A percentile compares a stretch with the other conserved stretches of the same genome.
Evolutionary conservation across 306 rosid species (phyloP).

Genomic region (Vigna hirtella): DNA sequence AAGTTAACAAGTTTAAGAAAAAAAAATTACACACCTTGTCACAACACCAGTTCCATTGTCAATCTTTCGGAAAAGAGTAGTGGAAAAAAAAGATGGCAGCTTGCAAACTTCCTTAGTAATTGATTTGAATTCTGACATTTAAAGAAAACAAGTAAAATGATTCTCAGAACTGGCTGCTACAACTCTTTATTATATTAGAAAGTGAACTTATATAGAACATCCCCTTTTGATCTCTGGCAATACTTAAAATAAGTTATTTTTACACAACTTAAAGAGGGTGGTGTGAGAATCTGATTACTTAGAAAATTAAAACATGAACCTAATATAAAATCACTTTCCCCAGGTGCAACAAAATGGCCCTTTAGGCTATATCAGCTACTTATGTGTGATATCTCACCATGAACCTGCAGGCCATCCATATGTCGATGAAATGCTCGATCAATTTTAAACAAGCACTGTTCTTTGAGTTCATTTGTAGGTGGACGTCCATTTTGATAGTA

Average conservation of each 20-base stretch:
- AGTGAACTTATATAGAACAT: constrained; percentile 23
- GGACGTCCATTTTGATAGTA: constrained; percentile 90
- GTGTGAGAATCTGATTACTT: constrained; percentile 15
- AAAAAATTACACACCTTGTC: constrained; percentile 68
- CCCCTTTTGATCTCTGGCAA: constrained; percentile 11
- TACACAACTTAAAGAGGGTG: constrained; percentile 31
- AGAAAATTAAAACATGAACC: constrained; percentile 34
- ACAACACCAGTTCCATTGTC: constrained; percentile 82
- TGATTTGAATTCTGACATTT: constrained; percentile 80
- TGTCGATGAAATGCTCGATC: constrained; percentile 77
- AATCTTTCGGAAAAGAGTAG: constrained; percentile 84
- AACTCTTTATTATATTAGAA: constrained; percentile 28
- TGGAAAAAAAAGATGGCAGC: constrained; percentile 96
- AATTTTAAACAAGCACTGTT: constrained; percentile 66
- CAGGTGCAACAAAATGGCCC: constrained; percentile 35
- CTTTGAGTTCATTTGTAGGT: constrained; percentile 75
- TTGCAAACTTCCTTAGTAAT: constrained; percentile 93
- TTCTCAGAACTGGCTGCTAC: constrained; percentile 41
- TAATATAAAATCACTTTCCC: constrained; percentile 33
- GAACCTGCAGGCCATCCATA: constrained; percentile 75
- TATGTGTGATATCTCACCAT: constrained; percentile 69
- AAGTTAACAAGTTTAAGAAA: constrained; percentile 20
- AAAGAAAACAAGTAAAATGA: constrained; percentile 50
- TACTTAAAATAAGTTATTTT: constrained; percentile 27
- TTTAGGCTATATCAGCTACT: constrained; percentile 44